Evolutionary conservation across 2,329 filamentous ascomycete genomes (phyloP), one percentile per base, ranked within the genome.

Genomic region (Ophidiomyces ophidiicola): DNA sequence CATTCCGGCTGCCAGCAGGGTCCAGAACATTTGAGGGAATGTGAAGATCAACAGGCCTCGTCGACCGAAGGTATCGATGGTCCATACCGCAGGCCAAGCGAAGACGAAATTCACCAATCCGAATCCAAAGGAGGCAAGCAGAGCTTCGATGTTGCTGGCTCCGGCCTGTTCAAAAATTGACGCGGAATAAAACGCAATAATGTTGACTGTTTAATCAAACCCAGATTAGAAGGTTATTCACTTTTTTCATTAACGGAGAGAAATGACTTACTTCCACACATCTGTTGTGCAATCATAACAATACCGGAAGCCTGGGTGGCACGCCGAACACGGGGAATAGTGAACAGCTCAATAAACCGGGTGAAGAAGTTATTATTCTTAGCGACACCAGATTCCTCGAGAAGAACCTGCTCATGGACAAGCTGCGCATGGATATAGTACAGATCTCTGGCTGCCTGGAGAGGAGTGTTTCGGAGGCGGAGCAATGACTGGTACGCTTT

Each of bases 181-280:
- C 14, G 75, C 74, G 1, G 73, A 78, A 56, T 83, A 83, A 56
- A 82, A 82, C 3, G 77, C 76, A 37, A 82, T 80, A 39, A 82
- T 79, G 51, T 81, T 79, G 57, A 79, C 71, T 48, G 21, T 34
- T 34, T 8, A 20, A 36, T 15, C 18, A 18, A 14, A n/a, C n/a
- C n/a, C 26, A 17, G n/a, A 25, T 32, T 21, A 40, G 21, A 30
- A 1, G 35, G 25, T 41, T 40, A 38, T 46, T n/a, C n/a, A n/a
- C 24, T 25, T 20, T n/a, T 26, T 14, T n/a, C 3, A 5, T 17
- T 21, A 15, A 12, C 10, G 19, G 14, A 30, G n/a, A 25, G 7
- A 49, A 12, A 53, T 62, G 10, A 46, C 46, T 44, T 46, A 48
- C 46, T 48, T 36, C 67, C 68, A 42, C 49, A 54, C 47, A 57